Evolutionary conservation across 2,329 filamentous ascomycete genomes (phyloP).

Genomic region (Apiospora arundinis): DNA sequence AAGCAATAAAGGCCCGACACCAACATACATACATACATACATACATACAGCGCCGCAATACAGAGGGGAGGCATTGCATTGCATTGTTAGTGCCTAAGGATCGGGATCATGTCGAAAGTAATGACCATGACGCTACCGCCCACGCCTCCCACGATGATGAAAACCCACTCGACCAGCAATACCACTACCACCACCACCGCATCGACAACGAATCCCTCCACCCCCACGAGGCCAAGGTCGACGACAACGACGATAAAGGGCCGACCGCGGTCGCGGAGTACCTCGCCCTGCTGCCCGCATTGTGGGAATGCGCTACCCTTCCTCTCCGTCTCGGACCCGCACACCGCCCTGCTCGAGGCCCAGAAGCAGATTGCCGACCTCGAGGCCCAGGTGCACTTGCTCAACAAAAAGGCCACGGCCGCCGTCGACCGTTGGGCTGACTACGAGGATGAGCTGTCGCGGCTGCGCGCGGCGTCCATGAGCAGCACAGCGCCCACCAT

Average conservation of each 20-base stretch:
- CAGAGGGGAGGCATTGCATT: not conserved
- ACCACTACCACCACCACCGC: slow-evolving; percentile 31
- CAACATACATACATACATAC: too few species aligned
- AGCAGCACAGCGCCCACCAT: slow-evolving; percentile 30
- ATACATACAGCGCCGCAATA: too few species aligned
- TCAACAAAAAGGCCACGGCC: slow-evolving; percentile 74
- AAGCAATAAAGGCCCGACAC: not conserved
- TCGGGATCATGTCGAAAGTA: slow-evolving; percentile 29
- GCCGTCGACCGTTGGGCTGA: slow-evolving; percentile 72
- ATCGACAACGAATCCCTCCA: slow-evolving; percentile 23
- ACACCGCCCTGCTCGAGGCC: slow-evolving; percentile 55
- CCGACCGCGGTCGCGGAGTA: slow-evolving; percentile 29
- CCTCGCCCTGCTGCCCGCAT: slow-evolving; percentile 50
- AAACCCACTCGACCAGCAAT: slow-evolving; percentile 23
- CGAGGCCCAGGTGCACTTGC: slow-evolving; percentile 71
- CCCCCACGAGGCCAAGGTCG: slow-evolving; percentile 12
- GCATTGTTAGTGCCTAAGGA: not conserved
- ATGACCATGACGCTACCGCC: slow-evolving; percentile 37
- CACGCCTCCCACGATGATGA: slow-evolving; percentile 26
- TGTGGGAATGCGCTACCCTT: slow-evolving; percentile 53
- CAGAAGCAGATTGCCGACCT: slow-evolving; percentile 71
- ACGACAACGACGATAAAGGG: slow-evolving; percentile 24
- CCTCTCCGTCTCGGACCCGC: slow-evolving; percentile 39
- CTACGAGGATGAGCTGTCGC: slow-evolving; percentile 79
- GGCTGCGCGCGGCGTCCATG: slow-evolving; percentile 54